Evolutionary conservation across 2,329 filamentous ascomycete genomes (phyloP), one percentile per base, ranked within the genome.

Genomic region (Alternaria gansuensis): DNA sequence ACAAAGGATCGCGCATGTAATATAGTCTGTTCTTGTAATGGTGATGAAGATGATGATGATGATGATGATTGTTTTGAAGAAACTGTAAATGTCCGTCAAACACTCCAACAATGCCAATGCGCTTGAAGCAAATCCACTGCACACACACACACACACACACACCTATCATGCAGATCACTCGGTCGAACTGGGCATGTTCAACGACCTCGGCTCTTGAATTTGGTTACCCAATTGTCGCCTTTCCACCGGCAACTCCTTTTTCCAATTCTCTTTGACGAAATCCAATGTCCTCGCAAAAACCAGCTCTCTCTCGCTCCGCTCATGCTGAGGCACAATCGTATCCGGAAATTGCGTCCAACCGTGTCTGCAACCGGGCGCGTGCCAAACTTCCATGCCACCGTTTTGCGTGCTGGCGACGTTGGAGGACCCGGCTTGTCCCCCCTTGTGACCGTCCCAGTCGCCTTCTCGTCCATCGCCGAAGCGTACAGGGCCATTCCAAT

Each of bases 261-360:
- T 67, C 78, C 78, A 79, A 21, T 70, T 67, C 26, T 77, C 70
- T 44, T 71, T 74, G 3, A 79, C 76, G 62, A 78, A 79, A 28
- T 77, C 68, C 53, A 77, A 51, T 14, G 70, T 71, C 40, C 75
- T 64, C 9, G 66, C 66, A 64, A 79, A 78, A 4, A 79, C 76
- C 23, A 76, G 53, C 3, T 74, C 60, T 40, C 77, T 64, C 59
- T 78, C 77, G 33, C 65, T 68, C 28, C 72, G 71, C 65, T 80
- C 78, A 46, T 77, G 74, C 58, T 78, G 74, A 13, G 70, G 71
- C 13, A 80, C 67, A 59, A 72, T 72, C 6, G 67, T 67, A 53
- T 77, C 75, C 1, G 79, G 79, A 45, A 80, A 79, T 64, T 79
- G 77, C 43, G 79, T 80, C 79, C 79, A 81, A 5, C 79, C 79